phyloP scores from a whole-genome alignment of 352 stramenopile genomes.

The Blastocystis sp. region DNA sequence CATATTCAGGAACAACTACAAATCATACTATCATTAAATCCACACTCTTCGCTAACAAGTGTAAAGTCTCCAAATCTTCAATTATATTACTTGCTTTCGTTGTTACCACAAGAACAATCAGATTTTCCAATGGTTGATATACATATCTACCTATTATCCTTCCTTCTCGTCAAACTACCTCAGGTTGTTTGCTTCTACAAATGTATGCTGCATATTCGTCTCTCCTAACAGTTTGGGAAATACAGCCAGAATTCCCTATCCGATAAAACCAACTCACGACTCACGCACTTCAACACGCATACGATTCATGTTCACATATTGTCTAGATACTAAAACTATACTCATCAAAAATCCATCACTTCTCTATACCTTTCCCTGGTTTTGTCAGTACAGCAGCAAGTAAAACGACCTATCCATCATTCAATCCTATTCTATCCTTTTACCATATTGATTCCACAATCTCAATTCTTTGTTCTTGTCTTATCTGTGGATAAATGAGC shows the following conservation, averaged over 20 bases:
- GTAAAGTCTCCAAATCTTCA: constrained; percentile 52
- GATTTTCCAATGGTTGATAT: constrained; percentile 57
- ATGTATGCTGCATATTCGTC: constrained; percentile 53
- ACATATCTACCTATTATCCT: constrained; percentile 14
- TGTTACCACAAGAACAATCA: constrained; percentile 48
- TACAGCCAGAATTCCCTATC: constrained; percentile 47
- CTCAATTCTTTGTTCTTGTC: not conserved
- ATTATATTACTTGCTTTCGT: constrained; percentile 47
- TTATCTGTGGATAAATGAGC: not conserved
- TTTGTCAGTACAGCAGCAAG: constrained; percentile 50
- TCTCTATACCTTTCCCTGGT: constrained; percentile 30
- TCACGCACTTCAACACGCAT: constrained; percentile 9
- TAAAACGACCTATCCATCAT: constrained; percentile 35
- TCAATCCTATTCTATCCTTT: not conserved
- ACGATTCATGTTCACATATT: constrained; percentile 60
- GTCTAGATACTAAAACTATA: constrained; percentile 42
- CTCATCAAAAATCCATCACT: constrained; percentile 3
- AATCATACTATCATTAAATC: not conserved
- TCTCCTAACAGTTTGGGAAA: constrained; percentile 55
- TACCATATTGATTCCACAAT: not conserved
- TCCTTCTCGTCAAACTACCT: not conserved
- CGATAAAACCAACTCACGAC: not conserved
- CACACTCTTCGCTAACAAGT: constrained; percentile 38
- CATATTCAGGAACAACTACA: constrained; percentile 51
- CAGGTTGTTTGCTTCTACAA: constrained; percentile 54